Percentiles rank a stretch among this genome's conserved stretches.
phyloP scores from a whole-genome alignment of 2,329 filamentous ascomycete genomes.

The Colletotrichum sp. region DNA sequence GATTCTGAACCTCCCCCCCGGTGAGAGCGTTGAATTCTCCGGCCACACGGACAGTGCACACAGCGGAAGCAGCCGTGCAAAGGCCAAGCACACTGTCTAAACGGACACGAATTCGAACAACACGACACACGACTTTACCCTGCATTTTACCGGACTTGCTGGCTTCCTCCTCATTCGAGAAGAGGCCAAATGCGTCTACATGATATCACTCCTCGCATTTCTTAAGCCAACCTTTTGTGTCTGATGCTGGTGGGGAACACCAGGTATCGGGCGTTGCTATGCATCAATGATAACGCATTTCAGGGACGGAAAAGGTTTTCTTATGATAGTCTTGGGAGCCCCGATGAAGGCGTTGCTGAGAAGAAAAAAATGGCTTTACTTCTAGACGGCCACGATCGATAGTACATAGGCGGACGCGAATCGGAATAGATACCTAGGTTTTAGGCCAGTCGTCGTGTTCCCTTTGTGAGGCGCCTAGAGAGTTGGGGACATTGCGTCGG shows the following conservation, averaged over 20 bases:
- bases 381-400: slow-evolving; percentile 21
- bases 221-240: slow-evolving; percentile 10
- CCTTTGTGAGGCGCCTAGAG: background rate
- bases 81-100: slow-evolving; percentile 90
- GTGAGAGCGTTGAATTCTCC: slow-evolving; percentile 89
- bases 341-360: slow-evolving; percentile 21
- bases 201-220: slow-evolving; percentile 17
- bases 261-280: slow-evolving; percentile 10
- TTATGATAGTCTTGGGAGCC: slow-evolving; percentile 18
- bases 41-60: slow-evolving; percentile 95
- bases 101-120: background rate
- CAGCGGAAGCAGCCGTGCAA: slow-evolving; percentile 91
- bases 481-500: background rate
- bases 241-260: background rate
- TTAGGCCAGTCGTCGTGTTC: slow-evolving; percentile 5
- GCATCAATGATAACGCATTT: slow-evolving; percentile 20
- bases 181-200: slow-evolving; percentile 3
- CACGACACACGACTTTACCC: slow-evolving; percentile 3
- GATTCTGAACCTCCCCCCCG: slow-evolving; percentile 77
- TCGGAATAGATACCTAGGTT: slow-evolving; percentile 23
- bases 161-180: background rate
- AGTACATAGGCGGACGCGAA: slow-evolving; percentile 20
- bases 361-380: slow-evolving; percentile 14
- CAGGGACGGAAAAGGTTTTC: slow-evolving; percentile 18
- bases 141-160: slow-evolving; percentile 9